phyloP scores from a whole-genome alignment of 352 stramenopile species.

The Phytopythium aichiense region DNA sequence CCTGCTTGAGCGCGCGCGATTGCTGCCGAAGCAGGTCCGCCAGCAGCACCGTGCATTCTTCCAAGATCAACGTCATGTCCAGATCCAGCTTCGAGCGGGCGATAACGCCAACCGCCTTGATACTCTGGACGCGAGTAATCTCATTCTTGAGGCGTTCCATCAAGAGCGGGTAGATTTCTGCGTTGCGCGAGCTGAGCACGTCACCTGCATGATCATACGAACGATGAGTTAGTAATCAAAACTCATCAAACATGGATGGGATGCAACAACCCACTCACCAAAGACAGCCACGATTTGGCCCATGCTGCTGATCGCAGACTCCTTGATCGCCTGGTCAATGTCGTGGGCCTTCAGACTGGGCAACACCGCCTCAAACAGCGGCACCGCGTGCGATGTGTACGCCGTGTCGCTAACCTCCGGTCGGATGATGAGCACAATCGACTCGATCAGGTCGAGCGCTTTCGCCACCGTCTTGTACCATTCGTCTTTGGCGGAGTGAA shows the following conservation, averaged over 20 bases:
- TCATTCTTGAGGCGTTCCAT: constrained; percentile 98
- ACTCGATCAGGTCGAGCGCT: constrained; percentile 90
- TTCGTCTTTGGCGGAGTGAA: constrained; percentile 90
- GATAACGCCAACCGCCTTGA: constrained; percentile 94
- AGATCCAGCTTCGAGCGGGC: constrained; percentile 82
- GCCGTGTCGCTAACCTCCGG: constrained; percentile 25
- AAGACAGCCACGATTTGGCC: constrained; percentile 84
- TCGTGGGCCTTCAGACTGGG: constrained; percentile 94
- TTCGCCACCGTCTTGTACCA: constrained; percentile 99
- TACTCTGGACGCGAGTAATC: constrained; percentile 95
- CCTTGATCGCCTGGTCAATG: constrained; percentile 99
- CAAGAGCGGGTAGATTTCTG: constrained; percentile 88
- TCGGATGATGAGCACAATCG: constrained; percentile 84
- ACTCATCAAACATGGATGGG: background rate
- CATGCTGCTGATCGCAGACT: constrained; percentile 92
- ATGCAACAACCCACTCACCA: constrained; percentile 20
- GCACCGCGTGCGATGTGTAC: constrained; percentile 58
- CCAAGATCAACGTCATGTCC: constrained; percentile 90
- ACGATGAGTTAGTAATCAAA: constrained; percentile 6
- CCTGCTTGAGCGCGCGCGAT: constrained; percentile 94
- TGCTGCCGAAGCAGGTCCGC: constrained; percentile 93
- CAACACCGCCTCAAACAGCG: constrained; percentile 92
- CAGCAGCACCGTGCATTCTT: constrained; percentile 85
- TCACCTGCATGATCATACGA: constrained; percentile 37
- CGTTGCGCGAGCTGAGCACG: constrained; percentile 71